These are phyloP conservation scores for Talaromyces wortmannii DNA, from an alignment of 495 filamentous ascomycete genomes.

Conservation along the genomic window DNA sequence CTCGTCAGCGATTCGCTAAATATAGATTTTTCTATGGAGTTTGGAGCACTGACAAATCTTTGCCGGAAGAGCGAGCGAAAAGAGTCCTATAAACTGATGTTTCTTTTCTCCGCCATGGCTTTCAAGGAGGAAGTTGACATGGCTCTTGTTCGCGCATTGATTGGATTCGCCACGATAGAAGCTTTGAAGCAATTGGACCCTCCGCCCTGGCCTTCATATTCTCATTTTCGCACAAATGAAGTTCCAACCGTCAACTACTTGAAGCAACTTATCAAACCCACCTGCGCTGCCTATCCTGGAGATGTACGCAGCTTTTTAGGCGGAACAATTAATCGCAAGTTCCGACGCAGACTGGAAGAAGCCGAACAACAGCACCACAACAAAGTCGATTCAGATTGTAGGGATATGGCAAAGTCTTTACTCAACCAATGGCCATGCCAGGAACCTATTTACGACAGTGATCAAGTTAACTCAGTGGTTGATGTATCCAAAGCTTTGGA, in stretches of 20 bases:
- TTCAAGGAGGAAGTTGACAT: constrained; percentile 26
- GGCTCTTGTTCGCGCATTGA: constrained; percentile 21
- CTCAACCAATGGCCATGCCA: constrained; percentile 22
- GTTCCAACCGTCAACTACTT: neutral
- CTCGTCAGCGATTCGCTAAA: constrained; percentile 23
- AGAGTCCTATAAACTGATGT: constrained; percentile 32
- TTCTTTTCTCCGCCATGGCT: constrained; percentile 28
- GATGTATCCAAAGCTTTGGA: constrained; percentile 26
- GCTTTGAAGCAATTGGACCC: constrained; percentile 22
- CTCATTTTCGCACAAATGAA: neutral
- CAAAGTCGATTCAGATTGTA: neutral
- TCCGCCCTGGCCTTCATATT: constrained; percentile 13
- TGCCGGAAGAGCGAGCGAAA: constrained; percentile 4
- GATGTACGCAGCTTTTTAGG: neutral
- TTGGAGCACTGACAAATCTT: constrained; percentile 30
- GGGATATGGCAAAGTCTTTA: neutral
- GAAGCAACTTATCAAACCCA: neutral
- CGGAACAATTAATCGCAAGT: neutral
- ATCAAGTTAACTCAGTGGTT: constrained; percentile 16
- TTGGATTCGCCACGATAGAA: constrained; percentile 23
- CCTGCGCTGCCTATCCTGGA: neutral
- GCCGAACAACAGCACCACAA: neutral
- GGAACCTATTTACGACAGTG: constrained; percentile 9
- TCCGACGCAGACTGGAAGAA: neutral
- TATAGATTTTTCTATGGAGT: constrained; percentile 24